Percentiles rank a stretch among this genome's conserved stretches.
Evolutionary conservation across 371 early-diverging fungal genomes (phyloP).

Genomic region (Phascolomyces articulosus): DNA sequence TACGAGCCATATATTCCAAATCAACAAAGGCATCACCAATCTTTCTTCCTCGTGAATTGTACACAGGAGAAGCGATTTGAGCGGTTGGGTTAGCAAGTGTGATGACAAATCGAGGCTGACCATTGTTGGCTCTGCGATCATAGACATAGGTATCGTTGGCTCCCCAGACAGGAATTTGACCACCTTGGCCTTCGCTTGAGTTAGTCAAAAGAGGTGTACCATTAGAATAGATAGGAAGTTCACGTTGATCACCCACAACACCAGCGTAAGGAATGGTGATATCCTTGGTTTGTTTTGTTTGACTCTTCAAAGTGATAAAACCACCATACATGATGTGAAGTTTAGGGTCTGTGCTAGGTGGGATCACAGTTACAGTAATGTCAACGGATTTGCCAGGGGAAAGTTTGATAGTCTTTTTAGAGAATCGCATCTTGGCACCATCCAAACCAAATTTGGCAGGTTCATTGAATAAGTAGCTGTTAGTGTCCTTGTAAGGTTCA

Average conservation of each 20-base stretch:
- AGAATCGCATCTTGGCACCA: slow-evolving; percentile 30
- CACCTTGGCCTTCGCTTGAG: background rate
- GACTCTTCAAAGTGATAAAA: slow-evolving; percentile 26
- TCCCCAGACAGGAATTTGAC: background rate
- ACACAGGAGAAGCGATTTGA: background rate
- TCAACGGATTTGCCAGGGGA: slow-evolving; percentile 38
- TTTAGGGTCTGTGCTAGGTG: slow-evolving; percentile 34
- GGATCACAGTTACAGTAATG: slow-evolving; percentile 38
- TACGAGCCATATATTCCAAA: background rate
- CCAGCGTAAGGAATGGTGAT: slow-evolving; percentile 56
- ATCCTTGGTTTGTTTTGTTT: background rate
- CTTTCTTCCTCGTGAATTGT: background rate
- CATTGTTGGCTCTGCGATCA: background rate
- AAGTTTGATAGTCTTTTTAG: slow-evolving; percentile 30
- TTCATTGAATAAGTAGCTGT: slow-evolving; percentile 1
- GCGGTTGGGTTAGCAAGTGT: background rate
- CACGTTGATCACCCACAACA: slow-evolving; percentile 45
- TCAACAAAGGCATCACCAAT: background rate
- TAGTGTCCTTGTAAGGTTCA: slow-evolving; percentile 30
- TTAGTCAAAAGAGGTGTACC: slow-evolving; percentile 11
- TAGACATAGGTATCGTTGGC: background rate
- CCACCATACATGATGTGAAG: slow-evolving; percentile 36
- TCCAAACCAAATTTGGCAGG: slow-evolving; percentile 17
- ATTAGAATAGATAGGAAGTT: slow-evolving; percentile 26
- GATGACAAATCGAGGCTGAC: background rate